Conservation (phyloP, 2,329 filamentous ascomycete genomes). For the Aspergillus tubingensis region DNA sequence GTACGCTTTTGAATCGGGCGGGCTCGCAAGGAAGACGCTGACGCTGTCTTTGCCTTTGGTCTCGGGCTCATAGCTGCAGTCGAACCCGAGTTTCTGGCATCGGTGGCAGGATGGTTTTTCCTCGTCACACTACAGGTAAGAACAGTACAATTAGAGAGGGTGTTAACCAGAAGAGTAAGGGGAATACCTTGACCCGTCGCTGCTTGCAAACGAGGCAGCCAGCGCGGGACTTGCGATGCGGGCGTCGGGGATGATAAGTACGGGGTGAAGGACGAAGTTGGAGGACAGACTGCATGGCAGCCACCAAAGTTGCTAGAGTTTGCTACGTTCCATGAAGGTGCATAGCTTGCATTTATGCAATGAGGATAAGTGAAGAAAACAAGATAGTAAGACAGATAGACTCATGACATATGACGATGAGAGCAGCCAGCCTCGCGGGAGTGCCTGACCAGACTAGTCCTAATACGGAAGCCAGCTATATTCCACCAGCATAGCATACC, state of each 20-base stretch:
- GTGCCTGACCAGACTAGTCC: neutral
- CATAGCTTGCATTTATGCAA: neutral
- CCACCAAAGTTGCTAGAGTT: neutral
- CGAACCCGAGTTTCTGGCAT: slow-evolving; percentile 33
- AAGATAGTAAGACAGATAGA: neutral
- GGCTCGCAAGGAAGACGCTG: slow-evolving; percentile 11
- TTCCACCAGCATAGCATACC: neutral
- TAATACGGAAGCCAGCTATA: neutral
- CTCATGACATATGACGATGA: neutral
- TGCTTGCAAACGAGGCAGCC: slow-evolving; percentile 39
- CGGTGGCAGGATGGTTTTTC: slow-evolving; percentile 34
- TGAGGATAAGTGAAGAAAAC: neutral
- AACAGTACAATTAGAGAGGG: neutral
- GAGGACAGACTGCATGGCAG: slow-evolving; percentile 26
- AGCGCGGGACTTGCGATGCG: slow-evolving; percentile 39
- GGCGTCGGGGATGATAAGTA: slow-evolving; percentile 31
- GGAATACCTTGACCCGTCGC: slow-evolving; percentile 37
- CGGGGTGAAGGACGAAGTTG: slow-evolving; percentile 25
- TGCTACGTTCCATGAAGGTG: neutral
- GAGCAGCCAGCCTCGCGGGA: neutral
- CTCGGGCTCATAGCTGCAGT: slow-evolving; percentile 31
- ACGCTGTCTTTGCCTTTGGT: neutral
- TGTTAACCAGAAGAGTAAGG: neutral
- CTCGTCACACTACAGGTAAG: slow-evolving; percentile 35
- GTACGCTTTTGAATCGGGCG: slow-evolving; percentile 21